These are phyloP conservation scores for Nicotiana obtusifolia DNA, from an alignment of 257 asterid genomes.

Conservation along the genomic window DNA sequence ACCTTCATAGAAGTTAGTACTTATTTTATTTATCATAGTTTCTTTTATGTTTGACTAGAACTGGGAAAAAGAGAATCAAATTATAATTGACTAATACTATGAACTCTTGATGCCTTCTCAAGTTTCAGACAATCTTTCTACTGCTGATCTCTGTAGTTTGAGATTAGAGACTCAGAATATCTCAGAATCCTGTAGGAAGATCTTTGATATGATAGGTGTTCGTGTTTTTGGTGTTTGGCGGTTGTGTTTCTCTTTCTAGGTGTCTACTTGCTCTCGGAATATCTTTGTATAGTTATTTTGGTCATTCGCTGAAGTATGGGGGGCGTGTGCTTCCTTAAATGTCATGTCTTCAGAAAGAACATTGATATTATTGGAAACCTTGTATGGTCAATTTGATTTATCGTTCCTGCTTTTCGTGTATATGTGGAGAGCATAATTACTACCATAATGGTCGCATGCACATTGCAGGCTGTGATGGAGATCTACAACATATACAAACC, in stretches of 20 bases:
- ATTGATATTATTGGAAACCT: background rate
- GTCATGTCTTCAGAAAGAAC: background rate
- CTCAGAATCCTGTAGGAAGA: background rate
- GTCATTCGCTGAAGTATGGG: background rate
- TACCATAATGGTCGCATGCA: background rate
- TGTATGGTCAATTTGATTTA: background rate
- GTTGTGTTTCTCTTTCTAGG: background rate
- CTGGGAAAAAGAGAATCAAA: background rate
- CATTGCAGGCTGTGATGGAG: constrained; percentile 83
- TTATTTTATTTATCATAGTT: background rate
- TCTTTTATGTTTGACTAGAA: background rate
- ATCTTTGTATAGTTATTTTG: background rate
- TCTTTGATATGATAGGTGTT: background rate
- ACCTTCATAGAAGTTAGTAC: background rate
- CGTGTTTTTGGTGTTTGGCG: background rate
- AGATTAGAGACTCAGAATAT: background rate
- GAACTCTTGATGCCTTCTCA: background rate
- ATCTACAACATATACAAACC: constrained; percentile 74
- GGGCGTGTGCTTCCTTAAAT: background rate
- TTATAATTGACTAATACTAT: background rate
- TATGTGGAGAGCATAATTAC: background rate
- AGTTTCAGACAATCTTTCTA: background rate
- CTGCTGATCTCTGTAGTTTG: background rate
- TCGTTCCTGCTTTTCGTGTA: background rate
- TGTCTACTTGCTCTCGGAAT: background rate